Percentiles rank a stretch among this genome's conserved stretches.
Evolutionary conservation across 495 filamentous ascomycete species (phyloP).

Genomic region (Trichoderma orchidacearum): DNA sequence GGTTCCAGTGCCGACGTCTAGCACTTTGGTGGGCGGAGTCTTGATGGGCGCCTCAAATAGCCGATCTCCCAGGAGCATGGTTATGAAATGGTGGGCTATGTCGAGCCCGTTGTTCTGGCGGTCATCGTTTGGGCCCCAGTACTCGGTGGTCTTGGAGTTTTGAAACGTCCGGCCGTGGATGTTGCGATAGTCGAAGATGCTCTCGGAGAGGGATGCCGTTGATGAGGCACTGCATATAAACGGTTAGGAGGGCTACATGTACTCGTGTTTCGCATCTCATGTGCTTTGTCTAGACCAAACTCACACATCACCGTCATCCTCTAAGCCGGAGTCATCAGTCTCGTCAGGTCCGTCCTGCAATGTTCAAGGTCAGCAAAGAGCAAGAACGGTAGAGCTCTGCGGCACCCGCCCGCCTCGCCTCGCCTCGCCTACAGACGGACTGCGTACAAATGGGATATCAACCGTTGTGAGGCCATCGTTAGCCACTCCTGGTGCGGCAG

Average conservation of each 20-base stretch:
- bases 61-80: constrained; percentile 21
- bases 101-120: constrained; percentile 22
- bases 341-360: constrained; percentile 3
- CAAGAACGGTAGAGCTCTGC: background rate
- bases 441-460: background rate
- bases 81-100: constrained; percentile 19
- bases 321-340: constrained; percentile 11
- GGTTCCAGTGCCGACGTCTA: constrained; percentile 41
- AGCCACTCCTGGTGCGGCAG: background rate
- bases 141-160: constrained; percentile 3
- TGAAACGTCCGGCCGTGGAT: constrained; percentile 10
- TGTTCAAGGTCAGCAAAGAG: background rate
- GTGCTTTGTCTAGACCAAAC: no score
- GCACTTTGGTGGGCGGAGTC: constrained; percentile 17
- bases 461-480: background rate
- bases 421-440: no score
- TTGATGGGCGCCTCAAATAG: constrained; percentile 42
- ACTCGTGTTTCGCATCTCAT: no score
- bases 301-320: background rate
- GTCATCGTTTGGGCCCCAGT: constrained; percentile 18
- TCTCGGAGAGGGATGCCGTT: constrained; percentile 18
- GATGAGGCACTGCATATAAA: constrained; percentile 1
- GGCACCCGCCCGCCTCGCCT: no score
- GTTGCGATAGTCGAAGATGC: constrained; percentile 13
- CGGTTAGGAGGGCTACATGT: background rate